Conservation (phyloP, 345 rosid species). For the Kandelia obovata region DNA sequence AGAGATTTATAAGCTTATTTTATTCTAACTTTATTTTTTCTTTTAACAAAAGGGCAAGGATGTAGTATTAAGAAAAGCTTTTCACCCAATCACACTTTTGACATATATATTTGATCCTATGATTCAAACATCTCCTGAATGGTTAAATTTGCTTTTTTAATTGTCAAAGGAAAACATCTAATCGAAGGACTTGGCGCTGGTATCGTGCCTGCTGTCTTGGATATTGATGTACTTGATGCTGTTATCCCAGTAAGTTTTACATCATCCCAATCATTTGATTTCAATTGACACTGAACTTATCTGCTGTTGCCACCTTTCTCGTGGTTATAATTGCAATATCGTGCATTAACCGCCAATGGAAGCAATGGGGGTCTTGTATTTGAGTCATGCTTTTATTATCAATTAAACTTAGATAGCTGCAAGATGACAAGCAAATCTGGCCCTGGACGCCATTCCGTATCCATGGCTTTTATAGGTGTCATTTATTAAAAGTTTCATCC, state of each 20-base stretch:
- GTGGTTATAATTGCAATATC: background rate
- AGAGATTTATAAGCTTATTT: too few relatives aligned
- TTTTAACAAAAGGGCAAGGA: too few relatives aligned
- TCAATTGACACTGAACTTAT: background rate
- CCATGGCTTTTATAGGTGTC: background rate
- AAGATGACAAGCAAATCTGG: too few relatives aligned
- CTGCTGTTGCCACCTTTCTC: background rate
- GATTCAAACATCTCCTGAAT: background rate
- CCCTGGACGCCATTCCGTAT: background rate
- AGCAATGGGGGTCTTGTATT: background rate
- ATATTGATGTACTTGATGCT: conserved; percentile 46
- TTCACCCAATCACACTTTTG: background rate
- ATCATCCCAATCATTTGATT: background rate
- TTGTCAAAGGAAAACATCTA: conserved; percentile 40
- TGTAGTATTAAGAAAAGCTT: background rate
- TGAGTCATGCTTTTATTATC: background rate
- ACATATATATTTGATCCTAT: background rate
- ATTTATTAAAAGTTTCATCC: background rate
- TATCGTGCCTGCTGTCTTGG: conserved; percentile 39
- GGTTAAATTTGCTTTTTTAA: background rate
- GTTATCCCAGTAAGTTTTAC: conserved; percentile 39
- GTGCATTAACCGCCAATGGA: background rate
- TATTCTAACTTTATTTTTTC: too few relatives aligned
- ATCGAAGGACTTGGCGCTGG: conserved; percentile 70
- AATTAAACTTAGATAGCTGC: background rate